Conservation (phyloP, 2,329 filamentous ascomycete genomes). For the Chrysoporthe puriensis region DNA sequence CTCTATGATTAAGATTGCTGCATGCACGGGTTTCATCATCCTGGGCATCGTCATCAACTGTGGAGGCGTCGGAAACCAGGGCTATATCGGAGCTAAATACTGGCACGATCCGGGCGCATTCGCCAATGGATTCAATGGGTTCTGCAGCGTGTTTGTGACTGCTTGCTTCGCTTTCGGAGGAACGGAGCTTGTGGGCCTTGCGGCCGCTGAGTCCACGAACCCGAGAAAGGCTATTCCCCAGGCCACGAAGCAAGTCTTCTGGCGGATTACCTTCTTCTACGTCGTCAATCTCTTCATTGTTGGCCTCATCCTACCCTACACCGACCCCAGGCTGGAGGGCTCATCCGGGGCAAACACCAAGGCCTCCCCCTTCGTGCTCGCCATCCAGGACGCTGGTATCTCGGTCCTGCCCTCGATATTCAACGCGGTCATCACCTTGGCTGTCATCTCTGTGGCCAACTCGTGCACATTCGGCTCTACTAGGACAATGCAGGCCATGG, state of each 20-base stretch:
- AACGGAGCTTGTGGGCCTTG: constrained; percentile 56
- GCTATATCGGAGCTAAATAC: constrained; percentile 64
- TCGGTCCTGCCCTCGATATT: constrained; percentile 55
- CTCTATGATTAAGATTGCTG: constrained; percentile 59
- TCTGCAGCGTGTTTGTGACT: constrained; percentile 55
- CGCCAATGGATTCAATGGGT: constrained; percentile 51
- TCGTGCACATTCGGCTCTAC: constrained; percentile 55
- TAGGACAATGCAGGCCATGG: constrained; percentile 55
- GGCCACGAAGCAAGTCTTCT: constrained; percentile 59
- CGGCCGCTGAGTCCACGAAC: constrained; percentile 54
- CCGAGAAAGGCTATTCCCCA: constrained; percentile 52
- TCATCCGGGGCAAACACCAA: constrained; percentile 46
- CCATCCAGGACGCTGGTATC: constrained; percentile 55
- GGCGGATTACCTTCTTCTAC: constrained; percentile 58
- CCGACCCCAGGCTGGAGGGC: constrained; percentile 45
- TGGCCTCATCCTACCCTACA: constrained; percentile 51
- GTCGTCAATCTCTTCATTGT: constrained; percentile 55
- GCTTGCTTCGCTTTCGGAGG: constrained; percentile 56
- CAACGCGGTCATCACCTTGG: constrained; percentile 56
- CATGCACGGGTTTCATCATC: constrained; percentile 67
- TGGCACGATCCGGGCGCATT: constrained; percentile 63
- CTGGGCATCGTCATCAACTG: constrained; percentile 63
- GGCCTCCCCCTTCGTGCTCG: constrained; percentile 55
- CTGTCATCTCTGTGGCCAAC: constrained; percentile 57
- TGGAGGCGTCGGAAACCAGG: constrained; percentile 58